These are phyloP conservation scores for Boehmeria nivea DNA, from an alignment of 306 rosid species.

Conservation along the genomic window DNA sequence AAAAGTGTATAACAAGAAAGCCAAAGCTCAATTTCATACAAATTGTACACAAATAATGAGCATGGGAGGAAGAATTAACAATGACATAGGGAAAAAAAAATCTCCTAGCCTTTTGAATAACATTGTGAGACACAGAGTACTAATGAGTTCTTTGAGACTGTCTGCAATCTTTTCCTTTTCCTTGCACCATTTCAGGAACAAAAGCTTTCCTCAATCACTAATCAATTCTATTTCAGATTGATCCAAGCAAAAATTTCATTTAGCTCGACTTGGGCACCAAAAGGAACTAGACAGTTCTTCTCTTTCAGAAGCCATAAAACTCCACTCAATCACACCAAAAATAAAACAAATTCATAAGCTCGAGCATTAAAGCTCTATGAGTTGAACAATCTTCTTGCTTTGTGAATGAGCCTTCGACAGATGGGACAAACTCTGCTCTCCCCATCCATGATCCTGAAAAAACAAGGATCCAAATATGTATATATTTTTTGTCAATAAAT, in stretches of 20 bases:
- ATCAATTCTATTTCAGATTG: no score
- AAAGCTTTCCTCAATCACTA: no score
- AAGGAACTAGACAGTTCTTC: no score
- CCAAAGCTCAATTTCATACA: background rate
- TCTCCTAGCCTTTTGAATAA: background rate
- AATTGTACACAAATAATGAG: background rate
- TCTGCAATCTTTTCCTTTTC: no score
- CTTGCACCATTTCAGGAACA: no score
- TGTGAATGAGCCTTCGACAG: constrained; percentile 64
- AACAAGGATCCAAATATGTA: background rate
- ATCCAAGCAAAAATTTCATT: no score
- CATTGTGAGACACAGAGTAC: background rate
- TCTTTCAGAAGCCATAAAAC: no score
- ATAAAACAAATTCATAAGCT: constrained; percentile 10
- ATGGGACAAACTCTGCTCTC: constrained; percentile 66
- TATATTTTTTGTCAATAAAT: background rate
- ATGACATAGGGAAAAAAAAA: background rate
- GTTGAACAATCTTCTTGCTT: constrained; percentile 46
- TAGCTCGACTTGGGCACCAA: no score
- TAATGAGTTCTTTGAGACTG: no score
- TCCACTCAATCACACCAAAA: background rate
- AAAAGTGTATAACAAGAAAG: background rate
- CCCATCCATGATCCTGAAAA: constrained; percentile 55
- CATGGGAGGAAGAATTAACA: background rate
- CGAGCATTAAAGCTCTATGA: constrained; percentile 16